A percentile compares a stretch with the other conserved stretches of the same genome.
Conservation (phyloP, 805 yeast species). For the Teunomyces aglyptinius region DNA sequence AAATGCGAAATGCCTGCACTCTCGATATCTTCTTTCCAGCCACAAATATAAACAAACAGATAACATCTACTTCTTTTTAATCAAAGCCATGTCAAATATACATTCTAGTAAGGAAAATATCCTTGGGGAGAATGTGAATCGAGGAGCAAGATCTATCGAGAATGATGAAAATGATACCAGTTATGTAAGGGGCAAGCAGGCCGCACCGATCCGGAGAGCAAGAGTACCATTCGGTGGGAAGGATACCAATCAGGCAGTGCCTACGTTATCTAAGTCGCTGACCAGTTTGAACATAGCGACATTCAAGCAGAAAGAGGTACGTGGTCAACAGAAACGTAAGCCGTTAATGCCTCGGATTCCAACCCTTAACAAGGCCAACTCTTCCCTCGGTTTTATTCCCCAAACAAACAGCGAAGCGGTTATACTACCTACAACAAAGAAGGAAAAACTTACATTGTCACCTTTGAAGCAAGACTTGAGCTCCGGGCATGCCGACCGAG, state of each 20-base stretch:
- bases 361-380: constrained; percentile 31
- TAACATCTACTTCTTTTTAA: background rate
- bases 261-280: constrained; percentile 31
- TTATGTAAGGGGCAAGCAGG: background rate
- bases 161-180: constrained; percentile 4
- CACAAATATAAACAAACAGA: constrained; percentile 10
- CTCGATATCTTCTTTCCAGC: background rate
- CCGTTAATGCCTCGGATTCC: constrained; percentile 18
- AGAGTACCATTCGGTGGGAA: constrained; percentile 43
- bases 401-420: background rate
- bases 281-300: constrained; percentile 12
- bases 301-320: background rate
- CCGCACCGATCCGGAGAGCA: constrained; percentile 1
- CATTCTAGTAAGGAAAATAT: constrained; percentile 1
- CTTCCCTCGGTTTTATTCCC: constrained; percentile 35
- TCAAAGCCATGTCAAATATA: background rate
- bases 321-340: constrained; percentile 5
- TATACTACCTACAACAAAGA: background rate
- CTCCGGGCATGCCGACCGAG: background rate
- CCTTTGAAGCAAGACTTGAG: constrained; percentile 1
- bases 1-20: background rate
- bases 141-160: background rate
- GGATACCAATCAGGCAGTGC: constrained; percentile 28
- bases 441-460: background rate
- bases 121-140: constrained; percentile 1